A percentile compares a stretch with the other conserved stretches of the same genome.
These are phyloP conservation scores for Pseudocercospora fijiensis DNA, from an alignment of 2,329 filamentous ascomycete species.

Conservation along the genomic window DNA sequence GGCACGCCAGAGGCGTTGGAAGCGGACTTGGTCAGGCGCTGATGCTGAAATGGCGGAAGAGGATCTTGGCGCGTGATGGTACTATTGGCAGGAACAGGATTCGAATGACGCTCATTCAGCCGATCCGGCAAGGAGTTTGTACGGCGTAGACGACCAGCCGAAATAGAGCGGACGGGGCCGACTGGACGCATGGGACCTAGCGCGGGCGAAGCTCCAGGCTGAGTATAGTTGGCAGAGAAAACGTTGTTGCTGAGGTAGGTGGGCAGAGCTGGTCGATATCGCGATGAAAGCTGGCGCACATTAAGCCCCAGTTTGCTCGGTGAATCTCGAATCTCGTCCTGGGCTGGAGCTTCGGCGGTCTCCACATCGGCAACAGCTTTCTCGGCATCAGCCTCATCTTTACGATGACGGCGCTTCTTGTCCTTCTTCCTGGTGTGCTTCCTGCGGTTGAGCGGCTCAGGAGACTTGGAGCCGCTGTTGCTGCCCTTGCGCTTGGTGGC, in stretches of 20 bases:
- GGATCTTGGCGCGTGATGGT: conserved; percentile 23
- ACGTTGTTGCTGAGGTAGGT: conserved; percentile 71
- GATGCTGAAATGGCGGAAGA: conserved; percentile 33
- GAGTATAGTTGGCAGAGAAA: conserved; percentile 53
- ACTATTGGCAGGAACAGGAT: conserved; percentile 24
- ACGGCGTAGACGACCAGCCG: conserved; percentile 57
- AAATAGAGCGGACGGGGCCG: conserved; percentile 21
- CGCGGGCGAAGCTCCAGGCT: conserved; percentile 28
- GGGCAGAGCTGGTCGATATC: conserved; percentile 59
- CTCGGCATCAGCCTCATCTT: conserved; percentile 36
- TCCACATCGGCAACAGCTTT: conserved; percentile 37
- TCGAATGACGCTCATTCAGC: conserved; percentile 47
- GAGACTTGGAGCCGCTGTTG: conserved; percentile 22
- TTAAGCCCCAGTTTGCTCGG: conserved; percentile 35
- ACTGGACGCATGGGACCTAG: conserved; percentile 22
- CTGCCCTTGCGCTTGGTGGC: conserved; percentile 30
- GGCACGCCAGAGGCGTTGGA: conserved; percentile 1
- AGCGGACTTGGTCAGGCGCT: conserved; percentile 19
- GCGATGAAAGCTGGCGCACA: conserved; percentile 51
- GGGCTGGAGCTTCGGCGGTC: conserved; percentile 17
- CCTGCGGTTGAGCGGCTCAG: conserved; percentile 42
- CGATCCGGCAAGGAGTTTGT: conserved; percentile 73
- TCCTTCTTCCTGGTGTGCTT: conserved; percentile 48
- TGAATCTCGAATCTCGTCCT: conserved; percentile 16
- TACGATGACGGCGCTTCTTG: conserved; percentile 49